Evolutionary conservation across 2,329 filamentous ascomycete genomes (phyloP).

Genomic region (Alternaria atra): DNA sequence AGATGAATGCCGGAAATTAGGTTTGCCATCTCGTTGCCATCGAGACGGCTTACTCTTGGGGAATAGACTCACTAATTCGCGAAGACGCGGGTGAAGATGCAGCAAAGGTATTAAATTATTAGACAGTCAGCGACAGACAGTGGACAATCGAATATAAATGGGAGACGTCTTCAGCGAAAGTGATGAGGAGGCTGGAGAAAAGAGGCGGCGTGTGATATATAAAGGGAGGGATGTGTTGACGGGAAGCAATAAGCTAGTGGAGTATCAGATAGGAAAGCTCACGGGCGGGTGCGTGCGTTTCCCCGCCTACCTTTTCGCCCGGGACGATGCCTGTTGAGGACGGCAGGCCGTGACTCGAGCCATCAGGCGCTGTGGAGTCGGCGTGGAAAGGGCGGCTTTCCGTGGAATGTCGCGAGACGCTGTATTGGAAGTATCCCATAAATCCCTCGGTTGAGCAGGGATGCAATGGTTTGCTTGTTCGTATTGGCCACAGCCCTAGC

Average conservation of each 20-base stretch:
- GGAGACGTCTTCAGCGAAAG: constrained; percentile 40
- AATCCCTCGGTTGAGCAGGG: constrained; percentile 10
- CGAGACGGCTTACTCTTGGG: neutral
- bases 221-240: constrained; percentile 36
- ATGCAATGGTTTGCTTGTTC: neutral
- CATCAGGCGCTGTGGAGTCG: constrained; percentile 16
- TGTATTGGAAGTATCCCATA: neutral
- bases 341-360: constrained; percentile 9
- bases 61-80: constrained; percentile 22
- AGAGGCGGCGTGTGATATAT: constrained; percentile 31
- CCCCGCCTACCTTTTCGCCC: constrained; percentile 5
- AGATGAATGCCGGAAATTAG: neutral
- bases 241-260: constrained; percentile 31
- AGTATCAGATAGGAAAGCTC: constrained; percentile 20
- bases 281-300: constrained; percentile 18
- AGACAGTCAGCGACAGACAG: constrained; percentile 37
- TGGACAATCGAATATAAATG: constrained; percentile 9
- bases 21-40: neutral
- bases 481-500: constrained; percentile 2
- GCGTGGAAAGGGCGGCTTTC: constrained; percentile 9
- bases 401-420: constrained; percentile 1
- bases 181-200: constrained; percentile 27
- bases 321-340: constrained; percentile 10
- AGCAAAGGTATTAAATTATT: constrained; percentile 21
- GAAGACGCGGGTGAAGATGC: constrained; percentile 7